These are phyloP conservation scores for Gnomoniopsis smithogilvyi DNA, from an alignment of 2,329 filamentous ascomycete genomes.

Conservation along the genomic window DNA sequence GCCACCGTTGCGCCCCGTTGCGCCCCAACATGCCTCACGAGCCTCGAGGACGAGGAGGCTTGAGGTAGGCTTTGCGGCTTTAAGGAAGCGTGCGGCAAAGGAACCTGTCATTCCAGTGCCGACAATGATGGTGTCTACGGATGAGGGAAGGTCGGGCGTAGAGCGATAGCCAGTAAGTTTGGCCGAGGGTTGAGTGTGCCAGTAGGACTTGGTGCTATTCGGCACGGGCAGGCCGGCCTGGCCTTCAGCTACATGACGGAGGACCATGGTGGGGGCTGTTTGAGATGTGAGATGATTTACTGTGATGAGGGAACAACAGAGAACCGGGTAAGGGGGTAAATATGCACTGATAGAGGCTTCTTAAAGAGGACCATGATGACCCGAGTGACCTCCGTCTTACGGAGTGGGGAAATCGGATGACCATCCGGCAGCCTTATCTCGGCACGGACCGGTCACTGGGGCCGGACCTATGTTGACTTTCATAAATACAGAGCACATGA, in stretches of 20 bases:
- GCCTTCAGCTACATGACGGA: constrained; percentile 24
- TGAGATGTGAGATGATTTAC: neutral
- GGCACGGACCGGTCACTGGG: neutral
- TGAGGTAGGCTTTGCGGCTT: constrained; percentile 37
- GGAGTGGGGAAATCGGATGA: neutral
- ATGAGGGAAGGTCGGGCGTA: constrained; percentile 57
- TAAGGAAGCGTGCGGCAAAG: constrained; percentile 64
- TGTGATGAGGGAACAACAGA: neutral
- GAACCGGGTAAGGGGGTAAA: neutral
- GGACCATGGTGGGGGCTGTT: constrained; percentile 18
- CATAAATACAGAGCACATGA: neutral
- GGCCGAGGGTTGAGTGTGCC: constrained; percentile 66
- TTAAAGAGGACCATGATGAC: neutral
- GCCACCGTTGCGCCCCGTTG: constrained; percentile 73
- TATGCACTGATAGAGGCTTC: neutral
- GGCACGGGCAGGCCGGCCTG: constrained; percentile 57
- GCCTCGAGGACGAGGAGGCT: constrained; percentile 73
- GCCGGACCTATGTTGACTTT: neutral
- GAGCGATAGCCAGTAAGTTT: constrained; percentile 65
- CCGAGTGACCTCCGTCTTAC: neutral
- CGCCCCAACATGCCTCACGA: constrained; percentile 76
- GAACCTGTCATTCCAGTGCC: constrained; percentile 76
- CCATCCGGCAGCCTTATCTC: neutral
- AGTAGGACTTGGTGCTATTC: constrained; percentile 65
- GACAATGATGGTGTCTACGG: constrained; percentile 67